phyloP scores from a whole-genome alignment of 805 yeast species.

The Torulaspora indica region DNA sequence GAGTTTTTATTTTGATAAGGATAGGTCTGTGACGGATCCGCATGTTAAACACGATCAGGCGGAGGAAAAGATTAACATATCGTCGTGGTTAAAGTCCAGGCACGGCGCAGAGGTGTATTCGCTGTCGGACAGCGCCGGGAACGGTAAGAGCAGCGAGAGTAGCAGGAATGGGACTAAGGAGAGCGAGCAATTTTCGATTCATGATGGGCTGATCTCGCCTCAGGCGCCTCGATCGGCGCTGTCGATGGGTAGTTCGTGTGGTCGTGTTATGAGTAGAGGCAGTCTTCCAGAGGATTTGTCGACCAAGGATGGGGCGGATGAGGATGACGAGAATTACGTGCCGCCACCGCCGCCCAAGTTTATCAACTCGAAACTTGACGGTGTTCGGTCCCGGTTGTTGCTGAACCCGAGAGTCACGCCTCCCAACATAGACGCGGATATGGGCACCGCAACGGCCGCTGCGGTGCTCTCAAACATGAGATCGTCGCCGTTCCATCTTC shows the following conservation, averaged over 20 bases:
- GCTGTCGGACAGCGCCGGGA: slow-evolving; percentile 13
- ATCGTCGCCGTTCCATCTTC: slow-evolving; percentile 32
- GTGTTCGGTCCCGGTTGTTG: slow-evolving; percentile 28
- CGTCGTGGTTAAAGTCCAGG: slow-evolving; percentile 28
- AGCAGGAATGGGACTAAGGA: slow-evolving; percentile 1
- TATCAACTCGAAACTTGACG: slow-evolving; percentile 34
- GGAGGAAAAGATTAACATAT: slow-evolving; percentile 21
- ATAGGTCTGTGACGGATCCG: slow-evolving; percentile 26
- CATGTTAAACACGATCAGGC: slow-evolving; percentile 17
- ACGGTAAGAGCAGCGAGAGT: slow-evolving; percentile 5
- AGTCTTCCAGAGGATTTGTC: slow-evolving; percentile 1
- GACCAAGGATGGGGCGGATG: not conserved
- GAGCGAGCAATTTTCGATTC: slow-evolving; percentile 4
- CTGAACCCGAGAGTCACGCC: slow-evolving; percentile 25
- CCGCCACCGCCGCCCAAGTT: slow-evolving; percentile 31
- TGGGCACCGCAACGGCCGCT: slow-evolving; percentile 34
- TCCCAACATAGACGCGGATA: slow-evolving; percentile 21
- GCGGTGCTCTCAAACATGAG: slow-evolving; percentile 35
- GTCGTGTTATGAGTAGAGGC: slow-evolving; percentile 6
- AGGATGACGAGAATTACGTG: slow-evolving; percentile 15
- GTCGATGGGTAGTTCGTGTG: slow-evolving; percentile 13
- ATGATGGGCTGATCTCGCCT: slow-evolving; percentile 14
- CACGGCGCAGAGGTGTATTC: slow-evolving; percentile 27
- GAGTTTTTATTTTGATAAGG: slow-evolving; percentile 24
- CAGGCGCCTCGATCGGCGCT: slow-evolving; percentile 18